A percentile compares a stretch with the other conserved stretches of the same genome.
Conservation (phyloP, 352 stramenopile genomes). For the Phytophthora lateralis region DNA sequence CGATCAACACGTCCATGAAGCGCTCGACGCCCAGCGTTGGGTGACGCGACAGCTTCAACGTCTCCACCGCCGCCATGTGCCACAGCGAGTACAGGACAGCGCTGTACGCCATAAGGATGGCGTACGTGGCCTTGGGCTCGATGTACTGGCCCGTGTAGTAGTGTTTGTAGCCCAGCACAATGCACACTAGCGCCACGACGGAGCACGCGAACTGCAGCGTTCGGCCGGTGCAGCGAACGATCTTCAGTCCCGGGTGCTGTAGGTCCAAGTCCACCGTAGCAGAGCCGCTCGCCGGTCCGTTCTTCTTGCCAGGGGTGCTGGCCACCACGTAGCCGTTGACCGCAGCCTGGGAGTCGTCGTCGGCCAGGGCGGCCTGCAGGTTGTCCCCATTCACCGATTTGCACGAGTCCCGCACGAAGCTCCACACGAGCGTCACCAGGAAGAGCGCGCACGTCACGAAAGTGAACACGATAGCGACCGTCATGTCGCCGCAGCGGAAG, state of each 20-base stretch:
- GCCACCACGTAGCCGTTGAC: slow-evolving; percentile 32
- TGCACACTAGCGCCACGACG: slow-evolving; percentile 35
- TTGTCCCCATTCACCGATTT: slow-evolving; percentile 29
- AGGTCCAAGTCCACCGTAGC: slow-evolving; percentile 25
- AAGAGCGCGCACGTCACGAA: slow-evolving; percentile 48
- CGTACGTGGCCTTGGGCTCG: slow-evolving; percentile 44
- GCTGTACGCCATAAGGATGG: slow-evolving; percentile 50
- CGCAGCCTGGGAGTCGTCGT: slow-evolving; percentile 33
- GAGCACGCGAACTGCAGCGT: slow-evolving; percentile 43
- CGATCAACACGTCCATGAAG: slow-evolving; percentile 40
- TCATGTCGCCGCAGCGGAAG: slow-evolving; percentile 55
- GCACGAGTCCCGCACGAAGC: slow-evolving; percentile 35
- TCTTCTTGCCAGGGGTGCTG: slow-evolving; percentile 36
- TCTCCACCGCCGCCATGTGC: slow-evolving; percentile 48
- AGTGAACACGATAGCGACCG: slow-evolving; percentile 39
- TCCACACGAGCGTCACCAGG: slow-evolving; percentile 38
- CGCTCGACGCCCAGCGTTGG: slow-evolving; percentile 38
- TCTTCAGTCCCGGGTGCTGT: slow-evolving; percentile 37
- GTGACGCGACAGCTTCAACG: slow-evolving; percentile 43
- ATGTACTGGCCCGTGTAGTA: slow-evolving; percentile 58
- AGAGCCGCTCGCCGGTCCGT: slow-evolving; percentile 12
- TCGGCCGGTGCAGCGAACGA: slow-evolving; percentile 35
- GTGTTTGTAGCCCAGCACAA: slow-evolving; percentile 43
- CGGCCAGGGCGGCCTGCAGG: slow-evolving; percentile 22
- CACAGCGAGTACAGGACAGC: slow-evolving; percentile 50